phyloP scores from a whole-genome alignment of 2,329 filamentous ascomycete species.

The Westerdykella sp. region DNA sequence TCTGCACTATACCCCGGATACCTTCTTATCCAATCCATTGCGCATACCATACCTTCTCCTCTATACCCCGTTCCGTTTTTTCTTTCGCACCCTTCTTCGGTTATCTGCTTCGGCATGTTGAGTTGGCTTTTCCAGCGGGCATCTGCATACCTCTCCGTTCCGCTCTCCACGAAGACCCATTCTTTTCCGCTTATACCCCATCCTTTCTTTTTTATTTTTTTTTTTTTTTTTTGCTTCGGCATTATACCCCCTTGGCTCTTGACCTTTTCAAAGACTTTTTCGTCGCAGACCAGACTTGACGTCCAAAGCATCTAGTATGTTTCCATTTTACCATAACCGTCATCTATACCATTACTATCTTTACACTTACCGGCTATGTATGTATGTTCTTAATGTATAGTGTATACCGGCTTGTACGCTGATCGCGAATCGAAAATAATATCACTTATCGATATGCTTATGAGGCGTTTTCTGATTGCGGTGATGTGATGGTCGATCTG shows the following conservation, averaged over 20 bases:
- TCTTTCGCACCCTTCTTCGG: not conserved
- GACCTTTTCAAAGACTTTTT: not conserved
- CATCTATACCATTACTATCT: not conserved
- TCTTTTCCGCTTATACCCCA: constrained; percentile 1
- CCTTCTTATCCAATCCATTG: too few species aligned
- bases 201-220: constrained; percentile 1
- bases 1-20: not conserved
- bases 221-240: too few species aligned
- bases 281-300: too few species aligned
- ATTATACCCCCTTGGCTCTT: not conserved
- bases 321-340: not conserved
- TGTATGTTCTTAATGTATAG: constrained; percentile 8
- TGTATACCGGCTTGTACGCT: constrained; percentile 11
- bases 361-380: constrained; percentile 1
- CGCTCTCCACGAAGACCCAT: not conserved
- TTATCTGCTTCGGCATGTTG: not conserved
- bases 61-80: not conserved
- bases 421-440: too few species aligned
- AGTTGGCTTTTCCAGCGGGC: not conserved
- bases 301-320: not conserved
- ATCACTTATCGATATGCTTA: too few species aligned
- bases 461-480: too few species aligned
- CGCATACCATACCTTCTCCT: not conserved
- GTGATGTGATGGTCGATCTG: too few species aligned
- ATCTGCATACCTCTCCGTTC: not conserved